Conservation (phyloP, 352 stramenopile genomes). For the Phytophthora pini region DNA sequence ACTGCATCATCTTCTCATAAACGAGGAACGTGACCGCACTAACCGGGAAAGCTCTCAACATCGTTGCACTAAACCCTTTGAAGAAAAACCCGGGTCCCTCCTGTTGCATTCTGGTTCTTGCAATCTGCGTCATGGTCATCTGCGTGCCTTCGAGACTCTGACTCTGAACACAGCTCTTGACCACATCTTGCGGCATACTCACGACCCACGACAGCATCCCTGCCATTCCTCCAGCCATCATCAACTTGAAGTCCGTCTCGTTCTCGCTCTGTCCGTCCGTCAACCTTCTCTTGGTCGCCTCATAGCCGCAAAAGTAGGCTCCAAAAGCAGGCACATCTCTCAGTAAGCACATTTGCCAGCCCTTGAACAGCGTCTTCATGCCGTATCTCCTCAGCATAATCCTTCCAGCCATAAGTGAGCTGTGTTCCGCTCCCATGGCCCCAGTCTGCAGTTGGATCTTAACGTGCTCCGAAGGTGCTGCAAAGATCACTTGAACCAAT, state of each 20-base stretch:
- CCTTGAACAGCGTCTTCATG: conserved; percentile 58
- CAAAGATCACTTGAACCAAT: conserved; percentile 74
- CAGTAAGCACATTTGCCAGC: conserved; percentile 74
- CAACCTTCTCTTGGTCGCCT: conserved; percentile 65
- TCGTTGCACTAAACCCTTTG: conserved; percentile 82
- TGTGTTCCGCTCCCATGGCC: conserved; percentile 49
- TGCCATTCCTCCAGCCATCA: conserved; percentile 78
- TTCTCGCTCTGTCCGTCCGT: conserved; percentile 59
- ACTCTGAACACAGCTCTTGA: conserved; percentile 92
- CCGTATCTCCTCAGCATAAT: conserved; percentile 52
- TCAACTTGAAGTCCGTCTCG: conserved; percentile 71
- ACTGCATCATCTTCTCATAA: conserved; percentile 87
- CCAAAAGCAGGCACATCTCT: conserved; percentile 84
- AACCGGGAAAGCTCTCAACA: conserved; percentile 84
- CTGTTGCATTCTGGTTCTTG: conserved; percentile 46
- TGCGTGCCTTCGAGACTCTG: conserved; percentile 53
- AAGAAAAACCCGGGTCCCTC: conserved; percentile 79
- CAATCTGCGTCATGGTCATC: conserved; percentile 54
- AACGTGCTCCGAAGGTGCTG: conserved; percentile 77
- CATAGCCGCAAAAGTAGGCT: conserved; percentile 84
- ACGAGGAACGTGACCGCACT: conserved; percentile 88
- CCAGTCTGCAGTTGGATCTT: conserved; percentile 88
- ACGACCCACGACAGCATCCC: conserved; percentile 83
- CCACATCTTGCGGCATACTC: conserved; percentile 87
- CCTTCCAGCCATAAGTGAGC: conserved; percentile 58